Evolutionary conservation across 2,329 filamentous ascomycete genomes (phyloP).

Genomic region (Periconia sp.): DNA sequence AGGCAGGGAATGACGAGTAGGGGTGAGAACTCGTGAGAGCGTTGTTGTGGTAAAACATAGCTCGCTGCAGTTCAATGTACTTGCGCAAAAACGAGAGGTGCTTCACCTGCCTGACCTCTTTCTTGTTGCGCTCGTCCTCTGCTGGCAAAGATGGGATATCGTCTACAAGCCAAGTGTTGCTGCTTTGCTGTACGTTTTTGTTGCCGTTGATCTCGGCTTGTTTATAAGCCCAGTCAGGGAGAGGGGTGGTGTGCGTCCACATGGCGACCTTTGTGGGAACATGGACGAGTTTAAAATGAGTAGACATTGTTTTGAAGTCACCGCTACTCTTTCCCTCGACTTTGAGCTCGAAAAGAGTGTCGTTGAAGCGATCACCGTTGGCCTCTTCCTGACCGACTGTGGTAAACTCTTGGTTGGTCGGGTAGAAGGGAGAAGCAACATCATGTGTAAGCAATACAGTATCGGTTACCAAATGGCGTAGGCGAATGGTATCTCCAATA

Average conservation of each 20-base stretch:
- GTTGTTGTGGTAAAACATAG: slow-evolving; percentile 99
- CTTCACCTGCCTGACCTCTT: slow-evolving; percentile 78
- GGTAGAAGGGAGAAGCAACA: slow-evolving; percentile 92
- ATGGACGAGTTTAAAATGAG: slow-evolving; percentile 95
- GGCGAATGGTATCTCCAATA: slow-evolving; percentile 82
- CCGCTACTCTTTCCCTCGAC: slow-evolving; percentile 83
- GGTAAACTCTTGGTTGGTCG: slow-evolving; percentile 98
- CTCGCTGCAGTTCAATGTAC: slow-evolving; percentile 93
- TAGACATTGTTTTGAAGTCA: slow-evolving; percentile 86
- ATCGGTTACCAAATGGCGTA: slow-evolving; percentile 84
- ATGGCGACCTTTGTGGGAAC: slow-evolving; percentile 94
- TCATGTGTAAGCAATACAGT: slow-evolving; percentile 89
- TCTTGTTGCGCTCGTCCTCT: slow-evolving; percentile 73
- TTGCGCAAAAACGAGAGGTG: slow-evolving; percentile 85
- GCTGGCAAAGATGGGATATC: slow-evolving; percentile 78
- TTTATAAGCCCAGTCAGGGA: slow-evolving; percentile 97
- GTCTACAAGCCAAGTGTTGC: slow-evolving; percentile 93
- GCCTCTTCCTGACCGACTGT: slow-evolving; percentile 74
- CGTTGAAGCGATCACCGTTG: slow-evolving; percentile 73
- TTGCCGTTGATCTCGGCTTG: slow-evolving; percentile 99
- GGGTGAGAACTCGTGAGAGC: slow-evolving; percentile 96
- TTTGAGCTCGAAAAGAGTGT: slow-evolving; percentile 89
- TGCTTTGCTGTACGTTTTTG: slow-evolving; percentile 87
- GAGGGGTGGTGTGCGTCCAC: slow-evolving; percentile 94
- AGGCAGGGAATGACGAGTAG: slow-evolving; percentile 90